These are phyloP conservation scores for Zymoseptoria brevis DNA, from an alignment of 2,329 filamentous ascomycete species.

Conservation along the genomic window DNA sequence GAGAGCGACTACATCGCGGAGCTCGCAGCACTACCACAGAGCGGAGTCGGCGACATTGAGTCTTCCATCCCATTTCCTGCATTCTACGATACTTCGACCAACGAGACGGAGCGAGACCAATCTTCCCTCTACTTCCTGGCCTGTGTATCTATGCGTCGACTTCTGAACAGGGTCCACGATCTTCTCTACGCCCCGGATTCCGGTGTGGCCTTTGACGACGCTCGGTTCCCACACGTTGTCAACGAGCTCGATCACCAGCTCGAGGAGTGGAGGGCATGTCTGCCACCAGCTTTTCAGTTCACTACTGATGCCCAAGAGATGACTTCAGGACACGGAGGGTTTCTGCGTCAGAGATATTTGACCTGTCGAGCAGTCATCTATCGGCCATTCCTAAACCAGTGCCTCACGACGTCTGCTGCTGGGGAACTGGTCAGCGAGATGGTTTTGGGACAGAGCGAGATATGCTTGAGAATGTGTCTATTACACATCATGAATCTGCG, in stretches of 20 bases:
- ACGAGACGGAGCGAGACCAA: slow-evolving; percentile 5
- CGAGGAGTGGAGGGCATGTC: slow-evolving; percentile 8
- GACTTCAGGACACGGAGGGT: slow-evolving; percentile 5
- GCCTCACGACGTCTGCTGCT: slow-evolving; percentile 3
- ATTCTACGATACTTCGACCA: slow-evolving; percentile 3
- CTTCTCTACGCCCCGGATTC: slow-evolving; percentile 9
- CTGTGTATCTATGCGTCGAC: slow-evolving; percentile 10
- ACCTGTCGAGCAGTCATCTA: slow-evolving; percentile 12
- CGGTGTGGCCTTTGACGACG: slow-evolving; percentile 10
- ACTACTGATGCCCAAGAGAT: background rate
- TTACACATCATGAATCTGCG: slow-evolving; percentile 8
- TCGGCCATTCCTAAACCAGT: slow-evolving; percentile 7
- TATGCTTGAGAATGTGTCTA: slow-evolving; percentile 9
- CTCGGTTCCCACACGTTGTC: slow-evolving; percentile 10
- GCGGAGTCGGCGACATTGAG: slow-evolving; percentile 9
- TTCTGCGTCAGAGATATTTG: slow-evolving; percentile 9
- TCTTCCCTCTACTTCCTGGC: slow-evolving; percentile 11
- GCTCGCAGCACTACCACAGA: slow-evolving; percentile 8
- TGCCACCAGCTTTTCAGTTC: slow-evolving; percentile 7
- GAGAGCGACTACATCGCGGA: slow-evolving; percentile 11
- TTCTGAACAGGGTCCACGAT: slow-evolving; percentile 11
- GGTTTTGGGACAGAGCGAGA: slow-evolving; percentile 5
- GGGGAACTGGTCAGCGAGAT: slow-evolving; percentile 2
- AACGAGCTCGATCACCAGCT: slow-evolving; percentile 11
- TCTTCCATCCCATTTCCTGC: slow-evolving; percentile 7